Conservation (phyloP, 2,329 filamentous ascomycete genomes). For the Chrysoporthe austroafricana region DNA sequence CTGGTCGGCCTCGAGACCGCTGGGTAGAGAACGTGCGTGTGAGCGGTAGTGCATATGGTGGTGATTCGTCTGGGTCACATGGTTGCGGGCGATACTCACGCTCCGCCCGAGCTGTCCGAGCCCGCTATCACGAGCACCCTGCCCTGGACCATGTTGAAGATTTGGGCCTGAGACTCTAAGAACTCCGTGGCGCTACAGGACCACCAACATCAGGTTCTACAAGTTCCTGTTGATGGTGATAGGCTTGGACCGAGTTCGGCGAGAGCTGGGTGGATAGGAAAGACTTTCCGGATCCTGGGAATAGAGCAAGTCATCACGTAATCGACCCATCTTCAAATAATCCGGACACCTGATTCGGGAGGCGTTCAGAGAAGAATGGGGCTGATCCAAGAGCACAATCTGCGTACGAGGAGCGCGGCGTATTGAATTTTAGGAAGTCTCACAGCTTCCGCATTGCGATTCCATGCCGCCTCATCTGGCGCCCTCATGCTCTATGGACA, state of each 20-base stretch:
- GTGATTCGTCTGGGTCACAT: too few relatives aligned
- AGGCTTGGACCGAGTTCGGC: neutral
- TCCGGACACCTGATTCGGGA: neutral
- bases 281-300: neutral
- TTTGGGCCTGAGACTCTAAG: neutral
- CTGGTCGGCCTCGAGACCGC: conserved; percentile 93
- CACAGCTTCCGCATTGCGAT: neutral
- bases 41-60: conserved; percentile 3
- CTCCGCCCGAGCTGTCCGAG: conserved; percentile 89
- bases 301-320: conserved; percentile 25
- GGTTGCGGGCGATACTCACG: conserved; percentile 54
- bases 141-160: conserved; percentile 43
- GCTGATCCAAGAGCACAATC: neutral
- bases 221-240: neutral
- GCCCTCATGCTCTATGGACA: neutral
- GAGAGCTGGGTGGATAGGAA: conserved; percentile 15
- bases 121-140: conserved; percentile 82
- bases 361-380: neutral
- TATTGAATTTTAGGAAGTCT: neutral
- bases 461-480: neutral
- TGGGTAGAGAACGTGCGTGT: conserved; percentile 42
- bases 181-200: too few relatives aligned
- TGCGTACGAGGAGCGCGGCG: neutral
- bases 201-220: neutral
- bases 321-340: conserved; percentile 20